Evolutionary conservation across 345 rosid species (phyloP).

Genomic region (Carallia pectinifolia): DNA sequence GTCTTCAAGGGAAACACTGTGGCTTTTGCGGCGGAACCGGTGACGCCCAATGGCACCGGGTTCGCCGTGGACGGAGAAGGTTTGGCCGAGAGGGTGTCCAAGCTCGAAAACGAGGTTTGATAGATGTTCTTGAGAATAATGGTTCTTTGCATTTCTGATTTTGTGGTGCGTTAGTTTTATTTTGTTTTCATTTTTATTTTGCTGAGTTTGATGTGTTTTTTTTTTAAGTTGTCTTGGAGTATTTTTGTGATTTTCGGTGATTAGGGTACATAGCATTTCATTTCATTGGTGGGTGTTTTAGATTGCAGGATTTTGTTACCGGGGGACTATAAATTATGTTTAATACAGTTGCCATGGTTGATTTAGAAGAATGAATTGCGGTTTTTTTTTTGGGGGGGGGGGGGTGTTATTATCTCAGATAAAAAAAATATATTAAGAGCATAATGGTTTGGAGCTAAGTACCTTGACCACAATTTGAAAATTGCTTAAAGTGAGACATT

Average conservation of each 20-base stretch:
- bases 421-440: too few species aligned
- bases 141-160: background rate
- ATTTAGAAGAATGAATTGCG: too few species aligned
- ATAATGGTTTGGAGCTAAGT: too few species aligned
- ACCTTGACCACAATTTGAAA: too few species aligned
- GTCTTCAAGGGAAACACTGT: conserved; percentile 48
- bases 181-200: too few species aligned
- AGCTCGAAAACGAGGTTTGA: conserved; percentile 80
- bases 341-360: too few species aligned
- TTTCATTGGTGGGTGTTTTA: background rate
- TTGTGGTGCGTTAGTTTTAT: background rate
- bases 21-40: conserved; percentile 40
- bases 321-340: too few species aligned
- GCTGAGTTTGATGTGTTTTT: too few species aligned
- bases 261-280: background rate
- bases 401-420: too few species aligned
- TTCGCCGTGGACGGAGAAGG: conserved; percentile 32
- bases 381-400: too few species aligned
- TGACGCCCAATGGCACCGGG: conserved; percentile 44
- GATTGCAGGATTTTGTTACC: background rate
- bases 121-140: background rate
- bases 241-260: background rate
- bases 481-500: too few species aligned
- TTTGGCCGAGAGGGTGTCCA: conserved; percentile 45
- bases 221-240: too few species aligned